Conservation (phyloP, 116 monocot genomes). For the Iris pallida region DNA sequence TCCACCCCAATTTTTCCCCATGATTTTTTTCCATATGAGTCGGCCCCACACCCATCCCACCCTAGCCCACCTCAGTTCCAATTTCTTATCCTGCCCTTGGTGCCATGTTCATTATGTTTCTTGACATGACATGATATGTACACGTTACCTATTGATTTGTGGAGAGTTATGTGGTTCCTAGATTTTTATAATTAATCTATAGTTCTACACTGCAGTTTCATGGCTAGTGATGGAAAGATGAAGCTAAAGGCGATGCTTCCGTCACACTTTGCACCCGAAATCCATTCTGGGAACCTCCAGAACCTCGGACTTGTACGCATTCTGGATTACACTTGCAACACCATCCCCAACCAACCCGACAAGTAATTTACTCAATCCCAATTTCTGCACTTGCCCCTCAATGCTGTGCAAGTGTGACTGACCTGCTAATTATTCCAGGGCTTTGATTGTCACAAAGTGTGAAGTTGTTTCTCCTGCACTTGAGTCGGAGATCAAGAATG, state of each 20-base stretch:
- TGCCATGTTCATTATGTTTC: too few relatives aligned
- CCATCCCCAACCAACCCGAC: conserved; percentile 57
- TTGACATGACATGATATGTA: too few relatives aligned
- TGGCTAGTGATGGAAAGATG: conserved; percentile 78
- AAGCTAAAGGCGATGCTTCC: conserved; percentile 89
- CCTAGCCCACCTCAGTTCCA: too few relatives aligned
- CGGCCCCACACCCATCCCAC: too few relatives aligned
- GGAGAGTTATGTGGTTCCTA: too few relatives aligned
- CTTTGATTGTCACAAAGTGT: conserved; percentile 75
- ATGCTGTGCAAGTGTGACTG: not conserved
- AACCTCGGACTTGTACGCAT: conserved; percentile 77
- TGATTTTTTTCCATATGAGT: too few relatives aligned
- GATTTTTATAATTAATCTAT: not conserved
- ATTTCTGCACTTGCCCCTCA: not conserved
- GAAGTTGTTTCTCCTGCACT: conserved; percentile 57
- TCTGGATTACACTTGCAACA: conserved; percentile 72
- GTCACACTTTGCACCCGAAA: conserved; percentile 49
- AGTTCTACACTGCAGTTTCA: conserved; percentile 48
- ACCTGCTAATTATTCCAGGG: conserved; percentile 32
- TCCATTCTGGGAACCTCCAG: conserved; percentile 74
- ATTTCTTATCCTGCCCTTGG: too few relatives aligned
- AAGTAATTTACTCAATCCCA: conserved; percentile 36
- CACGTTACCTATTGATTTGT: too few relatives aligned
- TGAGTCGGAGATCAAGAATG: conserved; percentile 50
- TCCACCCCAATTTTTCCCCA: too few relatives aligned